Conservation (phyloP, 192 early-diverging fungal species). For the Cetraspora pellucida region DNA sequence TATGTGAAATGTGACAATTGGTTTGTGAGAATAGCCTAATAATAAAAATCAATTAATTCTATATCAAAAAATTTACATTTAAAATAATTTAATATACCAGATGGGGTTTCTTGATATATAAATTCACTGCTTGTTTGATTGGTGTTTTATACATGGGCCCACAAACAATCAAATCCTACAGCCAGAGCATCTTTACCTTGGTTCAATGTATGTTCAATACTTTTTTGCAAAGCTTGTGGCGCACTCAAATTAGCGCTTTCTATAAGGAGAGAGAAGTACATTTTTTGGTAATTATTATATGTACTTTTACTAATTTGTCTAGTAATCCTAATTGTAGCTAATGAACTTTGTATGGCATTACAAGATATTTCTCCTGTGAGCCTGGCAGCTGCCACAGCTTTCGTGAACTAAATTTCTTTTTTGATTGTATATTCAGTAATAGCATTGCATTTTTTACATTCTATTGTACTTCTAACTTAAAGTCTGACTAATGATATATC, state of each 20-base stretch:
- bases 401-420: background rate
- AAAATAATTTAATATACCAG: background rate
- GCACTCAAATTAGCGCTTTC: background rate
- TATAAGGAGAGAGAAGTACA: background rate
- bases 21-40: slow-evolving; percentile 1
- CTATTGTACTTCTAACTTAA: background rate
- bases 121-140: background rate
- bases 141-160: background rate
- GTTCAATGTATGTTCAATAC: background rate
- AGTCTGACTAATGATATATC: background rate
- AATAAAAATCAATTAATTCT: background rate
- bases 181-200: background rate
- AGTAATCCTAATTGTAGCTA: background rate
- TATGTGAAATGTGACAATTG: background rate
- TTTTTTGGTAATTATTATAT: slow-evolving; percentile 3
- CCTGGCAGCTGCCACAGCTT: background rate
- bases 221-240: background rate
- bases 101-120: background rate
- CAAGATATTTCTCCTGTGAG: no score
- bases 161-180: slow-evolving; percentile 3
- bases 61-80: background rate
- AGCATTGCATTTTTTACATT: background rate
- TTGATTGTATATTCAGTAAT: background rate
- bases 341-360: background rate
- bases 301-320: background rate